Base-by-base conservation (phyloP, 805 yeast species). In the Middelhovenomyces tepae region DNA sequence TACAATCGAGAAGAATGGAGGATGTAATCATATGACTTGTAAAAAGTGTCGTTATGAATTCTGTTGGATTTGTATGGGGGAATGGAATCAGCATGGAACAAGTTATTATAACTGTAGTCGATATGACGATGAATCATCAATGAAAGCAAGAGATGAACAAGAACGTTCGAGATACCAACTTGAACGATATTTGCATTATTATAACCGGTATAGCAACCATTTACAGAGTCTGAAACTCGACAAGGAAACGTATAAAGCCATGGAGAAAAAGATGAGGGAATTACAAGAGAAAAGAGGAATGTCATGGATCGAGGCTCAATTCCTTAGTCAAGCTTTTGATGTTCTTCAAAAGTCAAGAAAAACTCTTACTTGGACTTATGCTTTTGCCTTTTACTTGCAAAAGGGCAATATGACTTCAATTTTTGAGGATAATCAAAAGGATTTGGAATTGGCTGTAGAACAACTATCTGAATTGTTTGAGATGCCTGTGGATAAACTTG, bases 1-100 rank as follows among this genome's bases (percentile, higher is more conserved):
- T 1, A 63, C 75, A 18, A 91, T 89, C 42, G 96, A 91, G 52
- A 86, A 89, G 48, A 81, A 81, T 51, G 97, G 96, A 15, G 98
- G 98, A 0, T 91, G 98, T 59, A 89, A 89, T 57, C 98, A 91
- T 58, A 89, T 91, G 95, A 69, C 75, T 1, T 91, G 98, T 55
- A 64, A 71, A 3, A 77, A 74, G 38, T 91, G 98, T 55, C 51
- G 54, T 8, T 58, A 72, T 53, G 83, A 87, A 52, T 91, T 86
- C 51, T 91, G 98, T 56, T 91, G 98, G 98, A 75, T 87, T 24
- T 91, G 98, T 56, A 53, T 73, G 40, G 77, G 77, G 3, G 69
- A 64, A 21, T 89, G 98, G 98, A 48, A 53, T 1, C 58, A 57
- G 10, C 97, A 89, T 58, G 75, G 74, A 3, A 62, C 67, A 18